Percentiles rank a stretch among this genome's conserved stretches.
Conservation (phyloP, 176 grass and related monocot species). For the Ananas comosus region DNA sequence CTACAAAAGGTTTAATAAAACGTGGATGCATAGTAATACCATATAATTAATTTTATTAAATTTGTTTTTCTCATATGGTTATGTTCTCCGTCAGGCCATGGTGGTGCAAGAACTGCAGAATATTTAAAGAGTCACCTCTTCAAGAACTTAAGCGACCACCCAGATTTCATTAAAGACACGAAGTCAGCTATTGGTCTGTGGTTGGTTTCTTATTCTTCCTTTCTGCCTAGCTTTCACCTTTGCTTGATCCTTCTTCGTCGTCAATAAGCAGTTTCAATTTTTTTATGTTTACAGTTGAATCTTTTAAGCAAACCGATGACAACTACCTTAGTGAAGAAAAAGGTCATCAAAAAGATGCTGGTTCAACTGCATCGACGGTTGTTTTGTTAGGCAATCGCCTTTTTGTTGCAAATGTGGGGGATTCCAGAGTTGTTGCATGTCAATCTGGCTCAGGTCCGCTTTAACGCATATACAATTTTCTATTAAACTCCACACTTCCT, state of each 20-base stretch:
- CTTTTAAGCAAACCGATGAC: slow-evolving; percentile 33
- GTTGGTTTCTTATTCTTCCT: slow-evolving; percentile 18
- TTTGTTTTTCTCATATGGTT: neutral
- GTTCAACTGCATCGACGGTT: slow-evolving; percentile 35
- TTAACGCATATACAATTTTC: neutral
- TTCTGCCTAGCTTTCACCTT: slow-evolving; percentile 1
- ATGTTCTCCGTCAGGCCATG: slow-evolving; percentile 20
- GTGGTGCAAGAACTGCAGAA: slow-evolving; percentile 28
- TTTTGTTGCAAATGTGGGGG: slow-evolving; percentile 38
- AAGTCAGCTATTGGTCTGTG: slow-evolving; percentile 43
- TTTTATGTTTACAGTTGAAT: slow-evolving; percentile 28
- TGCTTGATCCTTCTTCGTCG: neutral
- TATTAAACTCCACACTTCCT: too few relatives aligned
- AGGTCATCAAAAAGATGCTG: slow-evolving; percentile 31
- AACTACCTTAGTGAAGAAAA: slow-evolving; percentile 23
- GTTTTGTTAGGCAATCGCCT: slow-evolving; percentile 27
- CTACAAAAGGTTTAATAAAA: too few relatives aligned
- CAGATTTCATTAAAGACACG: slow-evolving; percentile 29
- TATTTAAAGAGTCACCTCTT: slow-evolving; percentile 33
- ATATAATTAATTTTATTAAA: neutral
- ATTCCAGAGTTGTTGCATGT: slow-evolving; percentile 34
- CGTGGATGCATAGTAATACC: neutral
- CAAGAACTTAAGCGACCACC: slow-evolving; percentile 33
- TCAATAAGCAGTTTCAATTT: neutral
- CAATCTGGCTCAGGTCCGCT: slow-evolving; percentile 26